Conservation (phyloP, 441 rosid genomes). For the Manihot esculenta region DNA sequence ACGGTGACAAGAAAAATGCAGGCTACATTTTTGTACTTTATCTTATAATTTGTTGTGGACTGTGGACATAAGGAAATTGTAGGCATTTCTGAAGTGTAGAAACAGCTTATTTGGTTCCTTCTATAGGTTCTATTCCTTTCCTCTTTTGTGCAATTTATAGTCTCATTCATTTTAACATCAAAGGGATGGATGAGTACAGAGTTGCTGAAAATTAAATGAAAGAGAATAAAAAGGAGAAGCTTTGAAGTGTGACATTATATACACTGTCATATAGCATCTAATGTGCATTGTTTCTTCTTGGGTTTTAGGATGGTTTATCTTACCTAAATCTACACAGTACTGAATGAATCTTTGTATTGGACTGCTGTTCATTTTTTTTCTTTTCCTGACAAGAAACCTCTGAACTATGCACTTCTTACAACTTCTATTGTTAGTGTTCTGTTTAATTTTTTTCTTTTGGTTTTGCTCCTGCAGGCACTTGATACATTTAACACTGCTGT, state of each 20-base stretch:
- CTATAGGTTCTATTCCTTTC: neutral
- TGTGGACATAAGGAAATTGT: neutral
- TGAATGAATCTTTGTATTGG: neutral
- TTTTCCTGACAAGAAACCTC: neutral
- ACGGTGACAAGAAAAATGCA: no score
- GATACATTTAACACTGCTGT: conserved; percentile 96
- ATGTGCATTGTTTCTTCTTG: no score
- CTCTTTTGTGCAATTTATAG: neutral
- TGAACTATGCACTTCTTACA: neutral
- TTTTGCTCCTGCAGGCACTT: conserved; percentile 58
- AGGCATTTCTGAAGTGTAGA: neutral
- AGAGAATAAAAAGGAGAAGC: neutral
- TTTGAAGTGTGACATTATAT: neutral
- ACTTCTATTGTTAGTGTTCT: neutral
- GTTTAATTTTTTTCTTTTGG: neutral
- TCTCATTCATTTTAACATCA: neutral
- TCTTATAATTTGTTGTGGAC: neutral
- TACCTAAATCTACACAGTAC: neutral
- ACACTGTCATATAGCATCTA: neutral
- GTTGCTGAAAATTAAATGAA: neutral
- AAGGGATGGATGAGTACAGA: neutral
- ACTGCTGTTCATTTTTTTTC: no score
- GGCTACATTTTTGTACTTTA: neutral
- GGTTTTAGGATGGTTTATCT: neutral
- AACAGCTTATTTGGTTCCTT: neutral